Evolutionary conservation across 768 basidiomycete species (phyloP), one percentile per base, ranked within the genome.

Genomic region (Mycena leptocephala): DNA sequence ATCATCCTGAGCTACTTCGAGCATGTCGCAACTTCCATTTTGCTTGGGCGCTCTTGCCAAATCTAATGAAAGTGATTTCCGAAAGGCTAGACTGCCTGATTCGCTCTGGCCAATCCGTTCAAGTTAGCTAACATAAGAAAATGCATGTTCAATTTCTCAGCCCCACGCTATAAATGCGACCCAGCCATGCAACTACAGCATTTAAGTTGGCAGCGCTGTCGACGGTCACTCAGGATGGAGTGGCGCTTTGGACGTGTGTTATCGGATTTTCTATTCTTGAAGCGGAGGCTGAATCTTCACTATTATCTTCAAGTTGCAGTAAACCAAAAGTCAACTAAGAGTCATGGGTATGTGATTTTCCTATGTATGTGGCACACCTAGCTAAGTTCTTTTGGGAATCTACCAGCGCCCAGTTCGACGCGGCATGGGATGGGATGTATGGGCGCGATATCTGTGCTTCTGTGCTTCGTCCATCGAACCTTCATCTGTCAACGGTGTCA

Each of bases 101-200:
- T 89, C 86, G 84, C 88, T 89, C 37, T 58, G 85, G 83, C 3
- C 88, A 90, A 30, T 88, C 89, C 77, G 75, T 80, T 24, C 88
- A 93, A 82, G 89, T 93, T 69, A 81, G 83, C 35, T 78, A 83
- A 35, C 91, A 93, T 77, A 90, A 92, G 80, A 70, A 55, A 35
- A 81, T 84, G 3, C 92, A 93, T 81, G 89, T 91, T 77, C 56
- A 77, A 7, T 84, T 87, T 74, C 80, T 87, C 37, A 79, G 67
- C 58, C 55, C 37, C 8, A 82, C 83, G 2, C 83, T 93, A 39
- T 91, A 92, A 82, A 86, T 26, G 92, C 92, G 10, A 87, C 89
- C 13, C 66, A 89, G 80, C 86, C 92, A 0, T 94, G 93, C 86
- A 85, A 84, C 8, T 95, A 94, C 82, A 83, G 77, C 69, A 94